Base-by-base conservation (phyloP, 1,139 yeast genomes). In the Nakaseomyces delphensis region DNA sequence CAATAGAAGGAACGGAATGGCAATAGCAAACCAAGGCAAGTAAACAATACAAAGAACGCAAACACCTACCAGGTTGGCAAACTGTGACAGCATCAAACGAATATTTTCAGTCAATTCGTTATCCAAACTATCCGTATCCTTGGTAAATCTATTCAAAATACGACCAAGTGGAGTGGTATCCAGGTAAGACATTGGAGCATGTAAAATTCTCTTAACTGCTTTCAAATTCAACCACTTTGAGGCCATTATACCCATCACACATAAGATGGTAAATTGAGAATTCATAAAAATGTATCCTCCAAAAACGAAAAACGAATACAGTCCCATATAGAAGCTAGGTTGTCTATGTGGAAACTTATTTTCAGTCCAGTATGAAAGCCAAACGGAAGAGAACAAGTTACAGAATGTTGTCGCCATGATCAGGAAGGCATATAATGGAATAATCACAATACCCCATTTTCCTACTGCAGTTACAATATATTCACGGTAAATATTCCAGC, bases 341-440 rank as follows among this genome's bases (percentile, higher is more conserved):
- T 74, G 50, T 41, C 71, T 64, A 14, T 55, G 44, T 65, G 52
- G 36, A 55, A 81, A 85, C 57, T 74, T 78, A 42, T 68, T 42
- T 16, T 71, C 73, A 3, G 83, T 71, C 96, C 96, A 87, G 61
- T 76, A 87, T 0, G 95, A 80, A 48, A 87, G 68, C 95, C 95
- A 87, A 16, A 81, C 79, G 53, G 82, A 83, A 29, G 83, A 71
- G 57, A 84, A 83, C 32, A 83, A 62, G 42, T 69, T 72, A 48
- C 73, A 68, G 56, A 83, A 84, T 0, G 86, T 74, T 3, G 73
- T 65, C 4, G 65, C 51, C 2, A 62, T 52, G 23, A 73, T 63
- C 11, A 68, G 49, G 1, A 73, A 18, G 0, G 73, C 14, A 33
- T 73, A 65, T 1, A 70, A 14, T 4, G 78, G 75, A 10, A 76